These are phyloP conservation scores for Paraphaeosphaeria sporulosa DNA, from an alignment of 2,329 filamentous ascomycete species.

Conservation along the genomic window DNA sequence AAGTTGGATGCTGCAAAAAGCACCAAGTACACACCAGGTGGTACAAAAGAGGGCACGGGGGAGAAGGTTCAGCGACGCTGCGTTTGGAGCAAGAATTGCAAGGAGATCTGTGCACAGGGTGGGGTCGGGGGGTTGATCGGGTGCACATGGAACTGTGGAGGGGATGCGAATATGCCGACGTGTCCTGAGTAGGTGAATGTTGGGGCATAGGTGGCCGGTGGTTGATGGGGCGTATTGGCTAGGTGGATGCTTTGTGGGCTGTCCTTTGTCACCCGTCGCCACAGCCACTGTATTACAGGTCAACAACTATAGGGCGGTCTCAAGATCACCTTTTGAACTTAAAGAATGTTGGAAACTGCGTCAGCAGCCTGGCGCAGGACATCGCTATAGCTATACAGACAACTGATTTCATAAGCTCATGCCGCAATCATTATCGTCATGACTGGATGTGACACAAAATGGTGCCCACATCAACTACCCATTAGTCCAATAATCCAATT, in stretches of 20 bases:
- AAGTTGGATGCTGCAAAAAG: no score
- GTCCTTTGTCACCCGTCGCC: no score
- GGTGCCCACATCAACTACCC: background rate
- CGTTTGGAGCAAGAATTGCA: background rate
- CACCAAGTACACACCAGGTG: background rate
- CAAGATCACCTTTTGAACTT: background rate
- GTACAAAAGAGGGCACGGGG: background rate
- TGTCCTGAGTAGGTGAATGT: background rate
- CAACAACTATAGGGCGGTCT: background rate
- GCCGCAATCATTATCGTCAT: background rate
- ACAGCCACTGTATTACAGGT: background rate
- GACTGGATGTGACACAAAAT: background rate
- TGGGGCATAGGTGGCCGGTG: background rate
- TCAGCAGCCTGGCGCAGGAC: background rate
- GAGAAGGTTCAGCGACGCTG: background rate
- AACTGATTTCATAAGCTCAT: background rate
- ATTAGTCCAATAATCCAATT: conserved; percentile 26
- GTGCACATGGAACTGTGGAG: background rate
- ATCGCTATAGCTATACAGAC: background rate
- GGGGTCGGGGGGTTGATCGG: background rate
- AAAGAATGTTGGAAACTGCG: background rate
- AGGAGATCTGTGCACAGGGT: background rate
- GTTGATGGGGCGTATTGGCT: no score
- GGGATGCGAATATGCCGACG: background rate
- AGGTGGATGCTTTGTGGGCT: no score